Conservation (phyloP, 2,329 filamentous ascomycete genomes). For the Arthrobotrys megalospora region DNA sequence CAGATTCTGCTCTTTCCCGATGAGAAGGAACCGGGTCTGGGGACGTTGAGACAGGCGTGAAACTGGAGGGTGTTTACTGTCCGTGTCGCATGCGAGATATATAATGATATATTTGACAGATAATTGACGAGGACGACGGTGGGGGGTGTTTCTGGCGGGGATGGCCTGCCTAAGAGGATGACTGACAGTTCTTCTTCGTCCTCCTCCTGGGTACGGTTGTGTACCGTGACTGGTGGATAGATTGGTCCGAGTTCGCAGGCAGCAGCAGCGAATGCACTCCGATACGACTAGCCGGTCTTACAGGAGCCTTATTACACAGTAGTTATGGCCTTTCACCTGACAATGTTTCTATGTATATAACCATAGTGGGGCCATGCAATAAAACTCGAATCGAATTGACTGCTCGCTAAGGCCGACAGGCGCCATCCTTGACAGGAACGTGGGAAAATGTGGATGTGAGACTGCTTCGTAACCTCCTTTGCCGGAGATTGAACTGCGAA, state of each 20-base stretch:
- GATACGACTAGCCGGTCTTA: constrained; percentile 14
- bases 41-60: constrained; percentile 56
- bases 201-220: neutral
- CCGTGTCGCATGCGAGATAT: constrained; percentile 21
- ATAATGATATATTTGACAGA: constrained; percentile 22
- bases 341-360: constrained; percentile 37
- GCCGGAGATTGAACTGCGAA: constrained; percentile 57
- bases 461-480: constrained; percentile 52
- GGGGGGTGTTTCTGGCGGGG: constrained; percentile 43
- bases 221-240: constrained; percentile 4
- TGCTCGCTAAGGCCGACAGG: constrained; percentile 56
- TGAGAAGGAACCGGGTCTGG: neutral
- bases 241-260: constrained; percentile 12
- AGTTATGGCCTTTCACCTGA: neutral
- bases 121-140: constrained; percentile 23
- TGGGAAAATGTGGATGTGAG: constrained; percentile 41
- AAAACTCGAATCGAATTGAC: constrained; percentile 40
- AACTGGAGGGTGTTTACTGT: constrained; percentile 59
- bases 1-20: neutral
- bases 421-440: constrained; percentile 39
- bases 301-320: neutral
- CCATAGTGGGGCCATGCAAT: constrained; percentile 33
- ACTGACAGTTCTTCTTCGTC: constrained; percentile 1
- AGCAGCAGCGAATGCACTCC: constrained; percentile 28
- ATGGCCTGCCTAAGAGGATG: constrained; percentile 19